phyloP scores from a whole-genome alignment of 2,329 filamentous ascomycete genomes.

The Emmonsia crescens region DNA sequence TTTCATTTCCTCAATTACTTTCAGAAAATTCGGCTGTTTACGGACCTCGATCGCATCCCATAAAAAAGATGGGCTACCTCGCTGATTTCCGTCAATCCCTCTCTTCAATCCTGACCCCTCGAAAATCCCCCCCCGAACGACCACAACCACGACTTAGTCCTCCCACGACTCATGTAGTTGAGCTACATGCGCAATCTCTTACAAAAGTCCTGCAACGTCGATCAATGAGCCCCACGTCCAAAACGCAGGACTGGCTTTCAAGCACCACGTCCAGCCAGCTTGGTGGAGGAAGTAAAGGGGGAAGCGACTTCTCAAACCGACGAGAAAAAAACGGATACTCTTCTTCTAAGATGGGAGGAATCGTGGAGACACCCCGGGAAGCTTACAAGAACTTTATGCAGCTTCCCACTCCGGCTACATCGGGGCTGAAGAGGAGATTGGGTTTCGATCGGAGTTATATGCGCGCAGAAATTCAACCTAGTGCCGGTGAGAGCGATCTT shows the following conservation, averaged over 20 bases:
- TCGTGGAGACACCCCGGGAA: not conserved
- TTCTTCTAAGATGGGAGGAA: not conserved
- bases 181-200: not conserved
- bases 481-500: not conserved
- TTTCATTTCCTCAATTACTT: not conserved
- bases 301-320: not conserved
- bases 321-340: not conserved
- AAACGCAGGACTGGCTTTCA: constrained; percentile 3
- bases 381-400: not conserved
- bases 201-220: not conserved
- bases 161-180: not conserved
- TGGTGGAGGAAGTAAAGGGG: not conserved
- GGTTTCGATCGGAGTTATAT: not conserved
- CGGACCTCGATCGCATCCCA: not conserved
- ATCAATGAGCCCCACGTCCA: constrained; percentile 2
- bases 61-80: constrained; percentile 1
- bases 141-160: not conserved
- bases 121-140: not conserved
- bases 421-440: constrained; percentile 3
- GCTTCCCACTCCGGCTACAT: not conserved
- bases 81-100: not conserved
- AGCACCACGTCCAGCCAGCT: not conserved
- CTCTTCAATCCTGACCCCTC: not conserved
- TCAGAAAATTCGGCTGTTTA: not conserved
- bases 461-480: not conserved